Percentiles rank a stretch among this genome's conserved stretches.
These are phyloP conservation scores for Lyophyllum shimeji DNA, from an alignment of 768 basidiomycete species.

Conservation along the genomic window DNA sequence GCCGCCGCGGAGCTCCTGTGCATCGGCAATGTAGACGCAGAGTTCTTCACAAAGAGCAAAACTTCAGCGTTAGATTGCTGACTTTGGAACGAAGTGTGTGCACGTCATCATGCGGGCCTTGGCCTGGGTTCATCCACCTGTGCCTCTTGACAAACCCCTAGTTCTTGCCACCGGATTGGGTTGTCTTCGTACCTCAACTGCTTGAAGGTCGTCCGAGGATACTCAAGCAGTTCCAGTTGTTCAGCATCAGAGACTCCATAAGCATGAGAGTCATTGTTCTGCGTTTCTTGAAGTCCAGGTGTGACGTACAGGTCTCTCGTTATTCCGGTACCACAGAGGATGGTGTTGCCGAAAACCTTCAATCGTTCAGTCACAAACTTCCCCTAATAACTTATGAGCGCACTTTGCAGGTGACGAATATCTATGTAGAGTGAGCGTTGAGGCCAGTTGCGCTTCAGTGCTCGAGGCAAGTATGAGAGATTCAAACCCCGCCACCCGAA, in stretches of 20 bases:
- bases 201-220: constrained; percentile 2
- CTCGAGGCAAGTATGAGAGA: no score
- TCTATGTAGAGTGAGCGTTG: no score
- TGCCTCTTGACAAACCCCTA: background rate
- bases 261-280: background rate
- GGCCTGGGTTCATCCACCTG: background rate
- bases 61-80: background rate
- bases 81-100: background rate
- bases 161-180: constrained; percentile 2
- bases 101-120: background rate
- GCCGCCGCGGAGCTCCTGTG: background rate
- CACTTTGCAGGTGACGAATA: no score
- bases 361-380: no score
- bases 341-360: background rate
- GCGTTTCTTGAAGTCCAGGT: background rate
- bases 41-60: background rate
- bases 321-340: background rate
- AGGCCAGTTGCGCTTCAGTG: no score
- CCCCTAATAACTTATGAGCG: no score
- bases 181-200: background rate
- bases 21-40: background rate
- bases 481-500: no score
- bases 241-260: background rate
- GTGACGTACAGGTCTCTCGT: background rate
- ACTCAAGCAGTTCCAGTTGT: background rate